phyloP scores from a whole-genome alignment of 2,329 filamentous ascomycete genomes.

The Aureobasidium vineae region DNA sequence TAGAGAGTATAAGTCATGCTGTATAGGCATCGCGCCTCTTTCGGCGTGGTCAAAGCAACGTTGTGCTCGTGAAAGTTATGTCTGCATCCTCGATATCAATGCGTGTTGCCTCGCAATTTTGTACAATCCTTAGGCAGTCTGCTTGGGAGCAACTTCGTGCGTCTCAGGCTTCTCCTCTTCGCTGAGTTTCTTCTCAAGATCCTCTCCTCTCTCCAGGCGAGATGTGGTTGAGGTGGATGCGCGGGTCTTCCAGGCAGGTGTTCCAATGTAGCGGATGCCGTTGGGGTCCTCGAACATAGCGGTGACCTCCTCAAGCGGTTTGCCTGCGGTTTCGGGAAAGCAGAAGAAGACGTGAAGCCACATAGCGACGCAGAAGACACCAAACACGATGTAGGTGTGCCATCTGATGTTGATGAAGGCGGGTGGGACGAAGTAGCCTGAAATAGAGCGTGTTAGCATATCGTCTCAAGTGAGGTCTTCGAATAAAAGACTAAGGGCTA shows the following conservation, averaged over 20 bases:
- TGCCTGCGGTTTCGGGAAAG: conserved; percentile 68
- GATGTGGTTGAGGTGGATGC: conserved; percentile 29
- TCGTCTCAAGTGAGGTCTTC: no score
- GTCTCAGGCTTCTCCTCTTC: conserved; percentile 29
- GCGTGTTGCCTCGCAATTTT: not conserved
- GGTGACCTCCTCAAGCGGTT: conserved; percentile 74
- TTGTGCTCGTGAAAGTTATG: not conserved
- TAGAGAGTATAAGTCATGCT: conserved; percentile 14
- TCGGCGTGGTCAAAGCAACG: not conserved
- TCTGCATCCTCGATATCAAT: not conserved
- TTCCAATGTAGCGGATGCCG: conserved; percentile 47
- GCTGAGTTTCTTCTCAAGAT: conserved; percentile 31
- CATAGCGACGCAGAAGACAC: conserved; percentile 65
- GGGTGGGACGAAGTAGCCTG: conserved; percentile 56
- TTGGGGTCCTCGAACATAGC: conserved; percentile 59
- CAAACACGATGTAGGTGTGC: conserved; percentile 72
- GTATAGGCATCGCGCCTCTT: not conserved
- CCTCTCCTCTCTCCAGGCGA: conserved; percentile 32
- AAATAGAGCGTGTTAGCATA: no score
- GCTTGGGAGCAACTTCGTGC: conserved; percentile 24
- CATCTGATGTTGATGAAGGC: conserved; percentile 57
- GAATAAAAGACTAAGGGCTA: no score
- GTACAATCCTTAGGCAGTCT: not conserved
- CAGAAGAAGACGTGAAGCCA: conserved; percentile 66
- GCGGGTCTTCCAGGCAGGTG: conserved; percentile 57